Percentiles rank a stretch among this genome's conserved stretches.
Conservation (phyloP, 139 green algal species). For the Coccomyxa sp. region DNA sequence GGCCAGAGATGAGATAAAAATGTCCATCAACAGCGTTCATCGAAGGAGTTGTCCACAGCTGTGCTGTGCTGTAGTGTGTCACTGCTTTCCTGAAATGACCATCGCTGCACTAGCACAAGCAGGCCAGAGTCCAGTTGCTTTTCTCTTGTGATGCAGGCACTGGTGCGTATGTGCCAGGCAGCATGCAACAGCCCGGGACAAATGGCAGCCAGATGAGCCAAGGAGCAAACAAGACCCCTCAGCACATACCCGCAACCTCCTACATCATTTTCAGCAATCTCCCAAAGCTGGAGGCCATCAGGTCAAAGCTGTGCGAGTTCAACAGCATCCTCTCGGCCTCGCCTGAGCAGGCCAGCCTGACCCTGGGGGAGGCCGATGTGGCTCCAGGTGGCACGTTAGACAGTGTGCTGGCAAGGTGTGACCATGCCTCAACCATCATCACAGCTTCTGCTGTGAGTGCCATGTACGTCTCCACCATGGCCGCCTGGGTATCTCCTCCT, state of each 20-base stretch:
- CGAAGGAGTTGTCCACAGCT: not conserved
- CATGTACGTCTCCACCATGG: too few relatives aligned
- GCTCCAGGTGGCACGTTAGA: conserved; percentile 40
- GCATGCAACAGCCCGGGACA: not conserved
- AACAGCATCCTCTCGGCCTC: conserved; percentile 2
- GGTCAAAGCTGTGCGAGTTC: conserved; percentile 45
- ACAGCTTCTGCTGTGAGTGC: too few relatives aligned
- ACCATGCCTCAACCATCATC: not conserved
- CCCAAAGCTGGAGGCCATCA: conserved; percentile 29
- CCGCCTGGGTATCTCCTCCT: too few relatives aligned
- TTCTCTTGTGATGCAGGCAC: not conserved
- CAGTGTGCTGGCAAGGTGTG: conserved; percentile 37
- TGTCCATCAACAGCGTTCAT: too few relatives aligned
- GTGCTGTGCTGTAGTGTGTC: not conserved
- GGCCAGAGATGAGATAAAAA: too few relatives aligned
- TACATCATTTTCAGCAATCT: conserved; percentile 54
- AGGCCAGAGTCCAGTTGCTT: too few relatives aligned
- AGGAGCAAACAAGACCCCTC: too few relatives aligned
- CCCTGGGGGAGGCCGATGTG: conserved; percentile 29
- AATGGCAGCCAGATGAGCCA: not conserved
- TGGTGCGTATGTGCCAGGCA: not conserved
- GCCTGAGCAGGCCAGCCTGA: not conserved
- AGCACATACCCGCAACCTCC: conserved; percentile 16
- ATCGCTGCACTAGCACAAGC: too few relatives aligned
- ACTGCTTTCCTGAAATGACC: not conserved